Percentiles rank a stretch among this genome's conserved stretches.
These are phyloP conservation scores for Cercophora sp. DNA, from an alignment of 495 filamentous ascomycete species.

Conservation along the genomic window DNA sequence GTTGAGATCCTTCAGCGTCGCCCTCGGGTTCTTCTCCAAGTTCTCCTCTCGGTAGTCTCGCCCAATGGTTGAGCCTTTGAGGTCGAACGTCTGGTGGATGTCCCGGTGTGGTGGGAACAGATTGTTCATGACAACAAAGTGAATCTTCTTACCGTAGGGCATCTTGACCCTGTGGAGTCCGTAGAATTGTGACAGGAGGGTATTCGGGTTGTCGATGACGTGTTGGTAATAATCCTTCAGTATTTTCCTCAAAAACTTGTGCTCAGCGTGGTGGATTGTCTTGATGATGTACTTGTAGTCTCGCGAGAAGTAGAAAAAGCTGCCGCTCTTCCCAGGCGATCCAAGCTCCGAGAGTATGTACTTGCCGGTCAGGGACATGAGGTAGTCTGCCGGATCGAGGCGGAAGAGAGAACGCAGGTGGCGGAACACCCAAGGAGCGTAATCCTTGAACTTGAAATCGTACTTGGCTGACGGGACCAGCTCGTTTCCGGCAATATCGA, in stretches of 20 bases:
- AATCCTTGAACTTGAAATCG: constrained; percentile 99
- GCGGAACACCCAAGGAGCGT: constrained; percentile 98
- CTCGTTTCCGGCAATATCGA: constrained; percentile 98
- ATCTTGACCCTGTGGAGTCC: constrained; percentile 97
- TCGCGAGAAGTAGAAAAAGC: constrained; percentile 99
- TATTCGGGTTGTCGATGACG: constrained; percentile 90
- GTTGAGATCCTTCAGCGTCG: constrained; percentile 94
- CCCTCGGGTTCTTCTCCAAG: constrained; percentile 80
- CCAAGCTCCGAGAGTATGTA: constrained; percentile 97
- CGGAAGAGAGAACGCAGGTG: constrained; percentile 84
- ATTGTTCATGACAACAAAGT: constrained; percentile 99
- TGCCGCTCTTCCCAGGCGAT: constrained; percentile 95
- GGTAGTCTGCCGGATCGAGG: constrained; percentile 93
- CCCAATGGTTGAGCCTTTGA: constrained; percentile 96
- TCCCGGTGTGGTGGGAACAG: constrained; percentile 96
- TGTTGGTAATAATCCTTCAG: constrained; percentile 93
- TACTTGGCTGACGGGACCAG: constrained; percentile 97
- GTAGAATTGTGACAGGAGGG: constrained; percentile 96
- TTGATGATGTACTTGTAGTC: constrained; percentile 99
- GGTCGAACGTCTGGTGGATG: constrained; percentile 93
- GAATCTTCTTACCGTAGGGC: constrained; percentile 96
- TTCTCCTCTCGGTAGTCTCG: constrained; percentile 87
- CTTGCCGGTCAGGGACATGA: constrained; percentile 97
- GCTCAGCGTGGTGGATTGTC: constrained; percentile 95
- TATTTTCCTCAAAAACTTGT: constrained; percentile 90